phyloP scores from a whole-genome alignment of 345 rosid species.

The Brassica juncea region DNA sequence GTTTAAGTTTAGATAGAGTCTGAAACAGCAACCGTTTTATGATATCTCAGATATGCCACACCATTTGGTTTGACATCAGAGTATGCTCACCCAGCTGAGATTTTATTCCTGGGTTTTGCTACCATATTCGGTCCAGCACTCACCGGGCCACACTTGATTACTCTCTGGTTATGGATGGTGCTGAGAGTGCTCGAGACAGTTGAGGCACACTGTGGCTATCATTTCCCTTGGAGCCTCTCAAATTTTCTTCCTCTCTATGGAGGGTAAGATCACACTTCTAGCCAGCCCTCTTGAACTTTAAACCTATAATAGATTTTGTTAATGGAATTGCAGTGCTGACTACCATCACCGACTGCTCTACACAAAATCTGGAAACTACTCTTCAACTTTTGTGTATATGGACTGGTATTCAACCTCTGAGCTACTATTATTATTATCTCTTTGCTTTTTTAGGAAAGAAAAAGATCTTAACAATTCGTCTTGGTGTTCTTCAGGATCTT shows the following conservation, averaged over 20 bases:
- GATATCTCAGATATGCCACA: slow-evolving; percentile 76
- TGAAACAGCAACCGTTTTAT: neutral
- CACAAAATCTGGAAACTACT: slow-evolving; percentile 96
- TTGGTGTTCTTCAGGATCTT: slow-evolving; percentile 63
- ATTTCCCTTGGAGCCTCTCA: slow-evolving; percentile 99
- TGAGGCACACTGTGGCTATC: slow-evolving; percentile 98
- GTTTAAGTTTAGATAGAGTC: neutral
- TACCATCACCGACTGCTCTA: slow-evolving; percentile 96
- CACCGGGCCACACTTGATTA: slow-evolving; percentile 91
- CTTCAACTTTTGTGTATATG: slow-evolving; percentile 94
- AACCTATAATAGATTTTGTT: neutral
- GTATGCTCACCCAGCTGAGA: slow-evolving; percentile 99
- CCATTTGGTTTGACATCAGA: slow-evolving; percentile 99
- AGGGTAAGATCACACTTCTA: slow-evolving; percentile 61
- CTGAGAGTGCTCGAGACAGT: slow-evolving; percentile 96
- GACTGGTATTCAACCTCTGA: slow-evolving; percentile 68
- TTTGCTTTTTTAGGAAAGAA: neutral
- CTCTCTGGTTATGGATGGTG: slow-evolving; percentile 98
- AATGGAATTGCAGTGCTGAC: slow-evolving; percentile 38
- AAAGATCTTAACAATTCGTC: neutral
- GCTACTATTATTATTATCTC: neutral
- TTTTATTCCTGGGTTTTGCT: slow-evolving; percentile 95
- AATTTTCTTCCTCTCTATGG: slow-evolving; percentile 91
- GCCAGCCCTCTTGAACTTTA: neutral
- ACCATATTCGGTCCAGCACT: slow-evolving; percentile 95